These are phyloP conservation scores for Magnolia officinalis DNA, from an alignment of 164 flowering plant species.

Conservation along the genomic window DNA sequence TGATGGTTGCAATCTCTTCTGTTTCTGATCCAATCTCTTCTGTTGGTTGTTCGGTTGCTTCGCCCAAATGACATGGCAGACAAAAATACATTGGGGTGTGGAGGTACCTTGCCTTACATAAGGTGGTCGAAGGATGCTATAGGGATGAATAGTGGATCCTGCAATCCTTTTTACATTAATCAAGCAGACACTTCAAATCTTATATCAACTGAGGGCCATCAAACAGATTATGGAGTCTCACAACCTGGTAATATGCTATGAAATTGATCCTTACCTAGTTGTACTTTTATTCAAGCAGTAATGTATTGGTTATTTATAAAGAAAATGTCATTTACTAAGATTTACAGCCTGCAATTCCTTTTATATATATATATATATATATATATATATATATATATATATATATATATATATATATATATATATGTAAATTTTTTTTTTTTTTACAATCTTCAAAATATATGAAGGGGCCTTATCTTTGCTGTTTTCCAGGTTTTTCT, in stretches of 20 bases:
- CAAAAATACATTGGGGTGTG: constrained; percentile 13
- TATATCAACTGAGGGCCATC: constrained; percentile 5
- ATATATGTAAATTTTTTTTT: too few relatives aligned
- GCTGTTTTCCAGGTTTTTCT: background rate
- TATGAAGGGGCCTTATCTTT: background rate
- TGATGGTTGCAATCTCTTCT: constrained; percentile 16
- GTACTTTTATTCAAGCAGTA: background rate
- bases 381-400: too few relatives aligned
- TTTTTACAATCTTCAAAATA: background rate
- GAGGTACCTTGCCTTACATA: background rate
- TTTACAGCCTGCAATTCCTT: background rate
- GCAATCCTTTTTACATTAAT: constrained; percentile 4
- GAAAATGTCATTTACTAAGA: background rate
- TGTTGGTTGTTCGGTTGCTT: constrained; percentile 20
- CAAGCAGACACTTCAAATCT: background rate
- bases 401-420: too few relatives aligned
- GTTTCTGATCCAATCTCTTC: constrained; percentile 15
- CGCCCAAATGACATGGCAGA: constrained; percentile 24
- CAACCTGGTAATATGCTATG: constrained; percentile 1
- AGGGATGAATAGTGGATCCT: background rate
- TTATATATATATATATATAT: too few relatives aligned
- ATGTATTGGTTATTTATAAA: background rate
- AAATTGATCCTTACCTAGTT: background rate
- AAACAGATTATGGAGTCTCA: background rate
- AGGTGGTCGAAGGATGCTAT: constrained; percentile 4